phyloP scores from a whole-genome alignment of 768 basidiomycete genomes.

The Trametes maxima region DNA sequence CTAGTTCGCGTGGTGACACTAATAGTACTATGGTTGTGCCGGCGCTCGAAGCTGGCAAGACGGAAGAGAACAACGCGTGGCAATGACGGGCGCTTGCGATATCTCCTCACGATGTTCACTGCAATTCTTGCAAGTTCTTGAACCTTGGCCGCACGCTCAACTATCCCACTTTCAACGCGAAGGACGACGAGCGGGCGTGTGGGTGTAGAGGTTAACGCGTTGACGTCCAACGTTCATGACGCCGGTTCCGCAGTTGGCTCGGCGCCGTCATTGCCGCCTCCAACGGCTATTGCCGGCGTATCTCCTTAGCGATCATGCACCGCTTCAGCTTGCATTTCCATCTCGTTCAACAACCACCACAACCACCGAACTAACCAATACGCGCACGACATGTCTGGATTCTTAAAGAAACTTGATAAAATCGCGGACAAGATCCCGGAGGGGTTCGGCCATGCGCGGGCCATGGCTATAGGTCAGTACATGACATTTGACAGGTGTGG shows the following conservation, averaged over 20 bases:
- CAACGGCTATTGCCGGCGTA: constrained; percentile 10
- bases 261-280: constrained; percentile 4
- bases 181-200: too few relatives aligned
- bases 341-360: constrained; percentile 5
- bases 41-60: too few relatives aligned
- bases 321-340: background rate
- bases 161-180: too few relatives aligned
- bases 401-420: constrained; percentile 14
- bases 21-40: too few relatives aligned
- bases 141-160: too few relatives aligned
- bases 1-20: too few relatives aligned
- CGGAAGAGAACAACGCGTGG: too few relatives aligned
- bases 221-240: too few relatives aligned
- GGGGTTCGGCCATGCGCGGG: constrained; percentile 38
- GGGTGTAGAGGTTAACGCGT: too few relatives aligned
- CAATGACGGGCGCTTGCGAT: too few relatives aligned
- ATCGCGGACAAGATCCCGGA: constrained; percentile 35
- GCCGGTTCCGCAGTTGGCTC: background rate
- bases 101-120: too few relatives aligned
- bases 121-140: too few relatives aligned
- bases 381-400: constrained; percentile 14
- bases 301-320: constrained; percentile 9
- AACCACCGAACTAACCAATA: background rate
- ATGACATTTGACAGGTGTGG: background rate
- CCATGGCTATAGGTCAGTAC: constrained; percentile 40